These are phyloP conservation scores for Gleditsia sinensis DNA, from an alignment of 306 rosid species.

Conservation along the genomic window DNA sequence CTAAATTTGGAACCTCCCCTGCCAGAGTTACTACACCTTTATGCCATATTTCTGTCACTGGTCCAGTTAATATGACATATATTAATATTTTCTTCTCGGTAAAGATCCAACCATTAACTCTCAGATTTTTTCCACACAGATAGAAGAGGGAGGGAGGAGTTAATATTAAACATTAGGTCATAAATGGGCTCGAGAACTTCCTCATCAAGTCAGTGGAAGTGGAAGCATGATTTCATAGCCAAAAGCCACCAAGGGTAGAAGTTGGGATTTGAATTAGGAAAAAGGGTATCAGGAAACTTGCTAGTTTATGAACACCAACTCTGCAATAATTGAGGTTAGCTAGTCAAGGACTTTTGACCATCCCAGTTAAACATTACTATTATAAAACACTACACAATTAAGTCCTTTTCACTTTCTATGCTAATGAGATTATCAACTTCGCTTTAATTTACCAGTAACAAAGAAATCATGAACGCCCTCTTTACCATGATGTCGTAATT, in stretches of 20 bases:
- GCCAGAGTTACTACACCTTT: constrained; percentile 60
- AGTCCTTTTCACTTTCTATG: not conserved
- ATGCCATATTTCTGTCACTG: constrained; percentile 67
- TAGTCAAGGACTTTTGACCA: constrained; percentile 31
- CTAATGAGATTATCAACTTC: not conserved
- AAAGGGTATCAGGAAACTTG: not conserved
- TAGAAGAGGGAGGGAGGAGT: not conserved
- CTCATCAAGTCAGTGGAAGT: constrained; percentile 28
- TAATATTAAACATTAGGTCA: constrained; percentile 35
- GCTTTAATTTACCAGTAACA: not conserved
- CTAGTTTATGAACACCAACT: constrained; percentile 27
- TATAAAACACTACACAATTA: not conserved
- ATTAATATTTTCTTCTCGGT: constrained; percentile 45
- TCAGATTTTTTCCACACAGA: constrained; percentile 4
- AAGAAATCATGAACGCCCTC: not conserved
- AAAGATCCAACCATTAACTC: constrained; percentile 47
- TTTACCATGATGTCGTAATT: not conserved
- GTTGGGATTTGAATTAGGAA: not conserved
- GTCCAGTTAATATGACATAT: constrained; percentile 47
- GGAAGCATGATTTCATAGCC: constrained; percentile 12
- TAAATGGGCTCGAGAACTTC: constrained; percentile 32
- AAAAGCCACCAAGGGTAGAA: constrained; percentile 22
- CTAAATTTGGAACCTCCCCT: constrained; percentile 63
- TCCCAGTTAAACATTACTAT: not conserved
- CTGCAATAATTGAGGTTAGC: constrained; percentile 32